phyloP scores from a whole-genome alignment of 2,329 filamentous ascomycete species.

The Aspergillus nomiae region DNA sequence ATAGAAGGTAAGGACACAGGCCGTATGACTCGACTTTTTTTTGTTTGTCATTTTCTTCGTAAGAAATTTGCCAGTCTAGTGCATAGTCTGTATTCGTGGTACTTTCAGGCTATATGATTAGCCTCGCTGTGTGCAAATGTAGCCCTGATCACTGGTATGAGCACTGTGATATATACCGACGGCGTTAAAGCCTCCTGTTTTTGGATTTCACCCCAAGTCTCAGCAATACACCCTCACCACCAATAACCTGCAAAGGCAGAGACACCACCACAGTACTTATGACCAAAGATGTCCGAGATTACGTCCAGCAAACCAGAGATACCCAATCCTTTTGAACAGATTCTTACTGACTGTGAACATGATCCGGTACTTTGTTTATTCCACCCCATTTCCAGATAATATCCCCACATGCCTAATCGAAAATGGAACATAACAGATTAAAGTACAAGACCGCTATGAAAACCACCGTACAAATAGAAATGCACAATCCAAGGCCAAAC shows the following conservation, averaged over 20 bases:
- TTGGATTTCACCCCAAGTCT: background rate
- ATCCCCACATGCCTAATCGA: background rate
- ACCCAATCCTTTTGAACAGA: slow-evolving; percentile 71
- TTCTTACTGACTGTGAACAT: slow-evolving; percentile 69
- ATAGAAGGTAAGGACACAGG: background rate
- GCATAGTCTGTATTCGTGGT: background rate
- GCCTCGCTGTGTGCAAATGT: background rate
- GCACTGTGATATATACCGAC: background rate
- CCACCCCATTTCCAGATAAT: background rate
- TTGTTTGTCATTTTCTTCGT: background rate
- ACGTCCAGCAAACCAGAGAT: slow-evolving; percentile 1
- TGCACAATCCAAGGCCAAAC: slow-evolving; percentile 70
- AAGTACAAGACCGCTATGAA: slow-evolving; percentile 71
- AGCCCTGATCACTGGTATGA: background rate
- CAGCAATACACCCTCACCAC: background rate
- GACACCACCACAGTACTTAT: background rate
- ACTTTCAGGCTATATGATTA: background rate
- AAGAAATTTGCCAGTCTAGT: background rate
- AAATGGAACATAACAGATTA: slow-evolving; percentile 17
- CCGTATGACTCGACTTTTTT: background rate
- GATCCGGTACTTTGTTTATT: slow-evolving; percentile 59
- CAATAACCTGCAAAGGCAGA: background rate
- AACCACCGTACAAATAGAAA: slow-evolving; percentile 76
- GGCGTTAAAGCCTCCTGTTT: background rate
- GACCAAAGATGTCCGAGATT: slow-evolving; percentile 10